phyloP scores from a whole-genome alignment of 805 yeast species.

The Sugiyamaella marilandica region DNA sequence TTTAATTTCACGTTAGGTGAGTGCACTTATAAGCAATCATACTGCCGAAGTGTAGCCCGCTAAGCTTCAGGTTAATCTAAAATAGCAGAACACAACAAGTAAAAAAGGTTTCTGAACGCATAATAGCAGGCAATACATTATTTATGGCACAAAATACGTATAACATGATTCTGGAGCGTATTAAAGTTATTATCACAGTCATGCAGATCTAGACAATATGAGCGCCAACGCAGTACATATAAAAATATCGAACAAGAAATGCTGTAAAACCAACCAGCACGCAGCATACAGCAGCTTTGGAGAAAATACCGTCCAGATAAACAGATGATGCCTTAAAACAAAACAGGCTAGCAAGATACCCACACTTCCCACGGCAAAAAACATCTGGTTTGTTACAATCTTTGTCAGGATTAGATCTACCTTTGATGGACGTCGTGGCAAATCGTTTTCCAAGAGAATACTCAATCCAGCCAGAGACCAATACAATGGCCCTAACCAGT shows the following conservation, averaged over 20 bases:
- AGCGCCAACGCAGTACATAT: conserved; percentile 2
- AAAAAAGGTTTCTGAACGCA: no score
- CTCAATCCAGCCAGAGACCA: conserved; percentile 58
- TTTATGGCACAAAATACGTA: no score
- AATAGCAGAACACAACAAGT: no score
- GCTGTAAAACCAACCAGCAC: conserved; percentile 53
- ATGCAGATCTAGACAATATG: neutral
- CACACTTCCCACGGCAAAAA: conserved; percentile 56
- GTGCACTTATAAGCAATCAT: no score
- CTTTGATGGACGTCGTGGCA: conserved; percentile 5
- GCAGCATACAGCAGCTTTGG: conserved; percentile 81
- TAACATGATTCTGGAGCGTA: neutral
- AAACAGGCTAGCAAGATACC: conserved; percentile 66
- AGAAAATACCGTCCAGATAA: conserved; percentile 96
- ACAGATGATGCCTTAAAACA: conserved; percentile 73
- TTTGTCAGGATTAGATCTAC: neutral
- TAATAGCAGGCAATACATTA: no score
- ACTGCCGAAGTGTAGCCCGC: no score
- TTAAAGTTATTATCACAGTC: neutral
- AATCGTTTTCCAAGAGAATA: conserved; percentile 33
- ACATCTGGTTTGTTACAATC: conserved; percentile 36
- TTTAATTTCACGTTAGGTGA: neutral
- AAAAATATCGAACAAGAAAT: conserved; percentile 21
- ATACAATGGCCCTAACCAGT: conserved; percentile 79
- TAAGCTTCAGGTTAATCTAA: no score